Conservation (phyloP, 331 rosid species). For the Rhamnella rubrinervis region DNA sequence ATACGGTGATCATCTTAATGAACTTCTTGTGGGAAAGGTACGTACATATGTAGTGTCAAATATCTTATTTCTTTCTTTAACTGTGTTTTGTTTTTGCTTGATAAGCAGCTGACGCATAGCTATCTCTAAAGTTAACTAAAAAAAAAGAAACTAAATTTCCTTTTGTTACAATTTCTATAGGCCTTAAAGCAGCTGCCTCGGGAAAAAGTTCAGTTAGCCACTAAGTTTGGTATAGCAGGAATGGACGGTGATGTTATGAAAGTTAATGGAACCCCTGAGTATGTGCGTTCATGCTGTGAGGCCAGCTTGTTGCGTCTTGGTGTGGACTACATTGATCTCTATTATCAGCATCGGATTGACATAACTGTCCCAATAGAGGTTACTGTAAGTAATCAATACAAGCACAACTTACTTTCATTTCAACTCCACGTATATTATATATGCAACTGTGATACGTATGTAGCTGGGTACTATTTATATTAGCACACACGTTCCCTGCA, state of each 20-base stretch:
- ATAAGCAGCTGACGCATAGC: no score
- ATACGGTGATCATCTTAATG: constrained; percentile 49
- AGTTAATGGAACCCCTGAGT: constrained; percentile 62
- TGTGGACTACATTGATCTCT: constrained; percentile 72
- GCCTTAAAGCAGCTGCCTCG: constrained; percentile 62
- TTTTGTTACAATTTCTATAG: constrained; percentile 1
- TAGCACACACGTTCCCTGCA: no score
- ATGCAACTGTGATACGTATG: background rate
- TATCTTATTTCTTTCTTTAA: no score
- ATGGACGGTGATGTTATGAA: background rate
- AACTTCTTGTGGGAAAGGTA: constrained; percentile 61
- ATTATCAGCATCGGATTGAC: constrained; percentile 73
- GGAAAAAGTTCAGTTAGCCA: constrained; percentile 64
- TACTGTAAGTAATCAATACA: constrained; percentile 42
- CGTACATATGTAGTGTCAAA: background rate
- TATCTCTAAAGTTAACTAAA: no score
- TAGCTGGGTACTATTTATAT: background rate
- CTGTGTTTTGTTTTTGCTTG: no score
- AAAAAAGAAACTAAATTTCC: no score
- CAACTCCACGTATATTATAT: background rate
- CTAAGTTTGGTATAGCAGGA: constrained; percentile 66
- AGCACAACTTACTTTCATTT: background rate
- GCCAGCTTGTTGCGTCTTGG: constrained; percentile 71
- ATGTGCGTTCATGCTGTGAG: constrained; percentile 71
- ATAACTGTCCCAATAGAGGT: constrained; percentile 70